A percentile compares a stretch with the other conserved stretches of the same genome.
These are phyloP conservation scores for Pseudogymnoascus sp. DNA, from an alignment of 2,329 filamentous ascomycete species.

Conservation along the genomic window DNA sequence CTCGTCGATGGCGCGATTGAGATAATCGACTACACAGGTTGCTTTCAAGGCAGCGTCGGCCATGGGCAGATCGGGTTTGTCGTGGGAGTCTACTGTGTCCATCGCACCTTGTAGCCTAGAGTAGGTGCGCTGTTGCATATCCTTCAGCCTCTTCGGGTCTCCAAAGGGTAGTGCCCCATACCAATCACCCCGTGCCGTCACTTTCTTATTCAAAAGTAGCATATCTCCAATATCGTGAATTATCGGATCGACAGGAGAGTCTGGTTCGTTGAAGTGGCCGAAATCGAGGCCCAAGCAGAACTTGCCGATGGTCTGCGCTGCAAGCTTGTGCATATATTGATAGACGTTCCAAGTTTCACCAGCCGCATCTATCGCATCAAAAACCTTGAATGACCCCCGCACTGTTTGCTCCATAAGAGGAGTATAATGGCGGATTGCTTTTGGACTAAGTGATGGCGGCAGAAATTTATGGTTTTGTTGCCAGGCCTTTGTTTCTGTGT, in stretches of 20 bases:
- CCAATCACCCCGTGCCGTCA: constrained; percentile 46
- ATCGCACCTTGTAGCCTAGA: not conserved
- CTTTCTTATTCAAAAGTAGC: constrained; percentile 50
- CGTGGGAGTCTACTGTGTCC: not conserved
- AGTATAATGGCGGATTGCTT: constrained; percentile 52
- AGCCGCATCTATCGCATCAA: constrained; percentile 41
- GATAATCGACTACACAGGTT: constrained; percentile 38
- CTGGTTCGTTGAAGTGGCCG: constrained; percentile 31
- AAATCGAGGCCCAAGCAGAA: constrained; percentile 35
- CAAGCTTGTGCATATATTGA: constrained; percentile 39
- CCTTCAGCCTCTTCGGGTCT: constrained; percentile 37
- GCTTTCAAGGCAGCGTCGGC: constrained; percentile 41
- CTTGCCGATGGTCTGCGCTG: constrained; percentile 34
- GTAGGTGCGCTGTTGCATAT: not conserved
- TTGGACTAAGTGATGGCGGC: constrained; percentile 48
- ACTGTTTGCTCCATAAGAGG: constrained; percentile 49
- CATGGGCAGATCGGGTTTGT: constrained; percentile 23
- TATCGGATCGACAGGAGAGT: constrained; percentile 43
- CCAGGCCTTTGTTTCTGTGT: constrained; percentile 44
- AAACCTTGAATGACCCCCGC: constrained; percentile 41
- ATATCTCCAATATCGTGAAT: constrained; percentile 40
- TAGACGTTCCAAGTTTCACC: constrained; percentile 38
- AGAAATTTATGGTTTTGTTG: constrained; percentile 50
- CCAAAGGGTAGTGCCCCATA: constrained; percentile 50
- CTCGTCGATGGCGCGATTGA: constrained; percentile 42